A percentile compares a stretch with the other conserved stretches of the same genome.
Evolutionary conservation across 2,329 filamentous ascomycete genomes (phyloP).

Genomic region (Graphilbum sp.): DNA sequence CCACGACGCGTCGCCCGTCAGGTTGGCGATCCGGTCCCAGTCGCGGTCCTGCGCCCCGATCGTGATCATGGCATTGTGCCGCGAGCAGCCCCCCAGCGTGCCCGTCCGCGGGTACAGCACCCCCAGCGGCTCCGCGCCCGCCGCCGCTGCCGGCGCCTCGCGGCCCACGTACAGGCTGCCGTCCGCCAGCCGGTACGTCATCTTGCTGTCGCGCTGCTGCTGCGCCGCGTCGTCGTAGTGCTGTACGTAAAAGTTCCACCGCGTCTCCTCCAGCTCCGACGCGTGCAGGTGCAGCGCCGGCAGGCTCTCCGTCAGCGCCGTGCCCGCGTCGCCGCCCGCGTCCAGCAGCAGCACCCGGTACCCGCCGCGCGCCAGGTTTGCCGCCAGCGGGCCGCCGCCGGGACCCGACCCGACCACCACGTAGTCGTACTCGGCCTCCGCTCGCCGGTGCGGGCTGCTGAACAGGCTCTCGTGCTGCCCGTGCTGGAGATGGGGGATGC

Average conservation of each 20-base stretch:
- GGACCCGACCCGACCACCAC: conserved; percentile 45
- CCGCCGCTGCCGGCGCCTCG: conserved; percentile 17
- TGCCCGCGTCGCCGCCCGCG: conserved; percentile 34
- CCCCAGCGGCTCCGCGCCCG: conserved; percentile 16
- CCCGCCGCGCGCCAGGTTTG: conserved; percentile 41
- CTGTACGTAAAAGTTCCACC: conserved; percentile 46
- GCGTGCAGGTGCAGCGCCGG: conserved; percentile 10
- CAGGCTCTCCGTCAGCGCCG: conserved; percentile 10
- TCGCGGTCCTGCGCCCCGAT: conserved; percentile 24
- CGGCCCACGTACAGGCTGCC: conserved; percentile 19
- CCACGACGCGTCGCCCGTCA: conserved; percentile 28
- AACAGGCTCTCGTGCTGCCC: no score
- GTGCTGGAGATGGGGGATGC: no score
- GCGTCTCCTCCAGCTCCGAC: not conserved
- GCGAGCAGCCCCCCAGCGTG: conserved; percentile 21
- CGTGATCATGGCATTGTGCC: conserved; percentile 21
- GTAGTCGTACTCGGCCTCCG: no score
- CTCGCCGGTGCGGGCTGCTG: no score
- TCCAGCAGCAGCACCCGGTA: conserved; percentile 43
- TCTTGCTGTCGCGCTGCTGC: conserved; percentile 35
- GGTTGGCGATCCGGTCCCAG: conserved; percentile 21
- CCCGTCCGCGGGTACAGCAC: conserved; percentile 21
- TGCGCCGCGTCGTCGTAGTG: conserved; percentile 36
- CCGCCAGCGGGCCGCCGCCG: conserved; percentile 41
- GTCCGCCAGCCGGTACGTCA: conserved; percentile 19